Percentiles rank a stretch among this genome's conserved stretches.
Evolutionary conservation across 2,329 filamentous ascomycete genomes (phyloP).

Genomic region (Xylaria sp.): DNA sequence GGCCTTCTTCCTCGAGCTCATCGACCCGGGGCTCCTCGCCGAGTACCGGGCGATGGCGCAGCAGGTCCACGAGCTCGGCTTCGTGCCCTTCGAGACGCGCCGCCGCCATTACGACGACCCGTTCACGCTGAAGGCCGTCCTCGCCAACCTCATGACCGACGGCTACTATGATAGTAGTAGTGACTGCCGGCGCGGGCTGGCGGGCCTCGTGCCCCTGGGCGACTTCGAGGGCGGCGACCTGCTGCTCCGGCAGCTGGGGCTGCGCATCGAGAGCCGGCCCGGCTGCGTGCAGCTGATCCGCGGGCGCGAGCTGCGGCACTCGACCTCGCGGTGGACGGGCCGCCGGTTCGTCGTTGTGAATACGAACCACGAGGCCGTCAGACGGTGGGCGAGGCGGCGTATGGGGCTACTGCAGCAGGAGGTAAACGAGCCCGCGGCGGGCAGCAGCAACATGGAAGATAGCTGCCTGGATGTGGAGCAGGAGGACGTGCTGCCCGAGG

Average conservation of each 20-base stretch:
- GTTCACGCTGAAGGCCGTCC: conserved; percentile 1
- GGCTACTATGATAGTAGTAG: conserved; percentile 1
- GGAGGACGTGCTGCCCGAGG: conserved; percentile 1
- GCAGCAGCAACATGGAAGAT: background rate
- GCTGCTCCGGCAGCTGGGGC: background rate
- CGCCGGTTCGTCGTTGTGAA: conserved; percentile 6
- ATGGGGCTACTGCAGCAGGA: background rate
- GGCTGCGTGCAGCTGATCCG: conserved; percentile 6
- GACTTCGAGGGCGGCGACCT: conserved; percentile 1
- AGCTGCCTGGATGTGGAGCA: background rate
- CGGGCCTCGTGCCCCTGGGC: background rate
- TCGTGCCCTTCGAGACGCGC: conserved; percentile 4
- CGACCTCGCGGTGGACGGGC: conserved; percentile 4
- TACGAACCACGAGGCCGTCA: conserved; percentile 7
- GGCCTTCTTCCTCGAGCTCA: conserved; percentile 1
- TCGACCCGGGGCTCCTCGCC: conserved; percentile 1
- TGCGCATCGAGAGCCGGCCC: background rate
- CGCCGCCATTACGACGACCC: background rate
- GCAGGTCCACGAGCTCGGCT: background rate
- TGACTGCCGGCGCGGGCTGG: background rate
- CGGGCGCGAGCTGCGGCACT: conserved; percentile 7
- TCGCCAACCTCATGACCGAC: conserved; percentile 11
- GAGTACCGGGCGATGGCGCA: background rate
- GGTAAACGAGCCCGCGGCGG: background rate
- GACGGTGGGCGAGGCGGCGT: conserved; percentile 1